Evolutionary conservation across 2,329 filamentous ascomycete species (phyloP).

Genomic region (Hymenoscyphus infarciens): DNA sequence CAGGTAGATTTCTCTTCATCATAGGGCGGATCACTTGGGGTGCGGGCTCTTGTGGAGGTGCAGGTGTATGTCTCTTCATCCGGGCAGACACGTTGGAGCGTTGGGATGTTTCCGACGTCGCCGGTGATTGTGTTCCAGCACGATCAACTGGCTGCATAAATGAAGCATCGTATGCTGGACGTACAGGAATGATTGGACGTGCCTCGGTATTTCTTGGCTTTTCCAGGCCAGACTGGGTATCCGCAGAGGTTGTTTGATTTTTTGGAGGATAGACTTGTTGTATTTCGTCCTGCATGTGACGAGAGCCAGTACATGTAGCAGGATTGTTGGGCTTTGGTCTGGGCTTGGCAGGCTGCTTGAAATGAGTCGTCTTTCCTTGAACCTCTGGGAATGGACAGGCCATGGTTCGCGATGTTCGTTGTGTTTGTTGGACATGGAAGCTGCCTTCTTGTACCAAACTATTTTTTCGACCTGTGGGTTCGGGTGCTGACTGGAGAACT

Average conservation of each 20-base stretch:
- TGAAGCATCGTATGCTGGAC: not conserved
- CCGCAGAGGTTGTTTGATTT: not conserved
- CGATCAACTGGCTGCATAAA: not conserved
- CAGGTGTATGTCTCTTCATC: conserved; percentile 12
- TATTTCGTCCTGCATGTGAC: not conserved
- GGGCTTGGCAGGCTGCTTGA: not conserved
- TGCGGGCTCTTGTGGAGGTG: not conserved
- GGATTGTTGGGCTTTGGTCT: not conserved
- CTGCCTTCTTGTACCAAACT: not conserved
- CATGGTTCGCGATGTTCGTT: not conserved
- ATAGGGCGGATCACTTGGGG: not conserved
- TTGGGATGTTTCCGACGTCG: not conserved
- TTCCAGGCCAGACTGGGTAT: not conserved
- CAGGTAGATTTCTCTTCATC: conserved; percentile 11
- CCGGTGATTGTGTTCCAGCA: not conserved
- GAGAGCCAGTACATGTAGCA: not conserved
- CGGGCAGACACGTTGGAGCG: conserved; percentile 1
- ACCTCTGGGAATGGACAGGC: not conserved
- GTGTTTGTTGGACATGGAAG: not conserved
- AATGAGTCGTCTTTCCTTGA: not conserved
- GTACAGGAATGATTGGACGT: not conserved
- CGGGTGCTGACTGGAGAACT: not conserved
- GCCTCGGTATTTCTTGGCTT: not conserved
- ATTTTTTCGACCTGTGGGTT: not conserved
- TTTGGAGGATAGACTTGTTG: not conserved